Evolutionary conservation across 306 rosid genomes (phyloP).

Genomic region (Ochetophila trinervis): DNA sequence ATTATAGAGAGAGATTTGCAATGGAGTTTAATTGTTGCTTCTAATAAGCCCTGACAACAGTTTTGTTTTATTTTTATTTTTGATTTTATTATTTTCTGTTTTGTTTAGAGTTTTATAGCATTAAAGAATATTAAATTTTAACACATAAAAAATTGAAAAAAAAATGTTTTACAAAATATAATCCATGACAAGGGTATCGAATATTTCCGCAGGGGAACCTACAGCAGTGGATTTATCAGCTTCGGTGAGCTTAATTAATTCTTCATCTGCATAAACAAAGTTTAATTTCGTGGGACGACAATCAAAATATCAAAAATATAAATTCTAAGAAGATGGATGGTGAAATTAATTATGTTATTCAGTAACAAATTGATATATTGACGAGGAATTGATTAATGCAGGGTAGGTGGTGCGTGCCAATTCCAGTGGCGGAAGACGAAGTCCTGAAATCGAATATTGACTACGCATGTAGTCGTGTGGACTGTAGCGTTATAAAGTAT

Average conservation of each 20-base stretch:
- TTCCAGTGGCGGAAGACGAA: neutral
- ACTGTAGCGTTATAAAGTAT: conserved; percentile 15
- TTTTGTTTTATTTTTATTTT: no score
- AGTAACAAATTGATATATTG: neutral
- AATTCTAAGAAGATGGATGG: neutral
- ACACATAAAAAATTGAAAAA: no score
- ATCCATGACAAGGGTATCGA: no score
- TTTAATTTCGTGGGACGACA: neutral
- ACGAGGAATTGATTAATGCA: neutral
- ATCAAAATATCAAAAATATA: neutral
- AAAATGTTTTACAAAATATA: no score
- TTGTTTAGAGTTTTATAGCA: no score
- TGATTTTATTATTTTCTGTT: no score
- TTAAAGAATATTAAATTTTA: no score
- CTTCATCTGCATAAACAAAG: neutral
- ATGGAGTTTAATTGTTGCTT: no score
- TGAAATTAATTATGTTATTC: neutral
- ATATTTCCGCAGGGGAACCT: neutral
- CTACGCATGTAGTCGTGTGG: conserved; percentile 23
- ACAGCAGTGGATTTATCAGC: conserved; percentile 4
- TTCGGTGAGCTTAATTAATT: neutral
- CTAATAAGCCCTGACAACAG: neutral
- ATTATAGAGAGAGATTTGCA: no score
- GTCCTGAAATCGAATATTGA: conserved; percentile 13
- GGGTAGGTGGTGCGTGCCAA: conserved; percentile 31